Evolutionary conservation across 2,329 filamentous ascomycete genomes (phyloP), one percentile per base, ranked within the genome.

Genomic region (Pseudonectria buxi): DNA sequence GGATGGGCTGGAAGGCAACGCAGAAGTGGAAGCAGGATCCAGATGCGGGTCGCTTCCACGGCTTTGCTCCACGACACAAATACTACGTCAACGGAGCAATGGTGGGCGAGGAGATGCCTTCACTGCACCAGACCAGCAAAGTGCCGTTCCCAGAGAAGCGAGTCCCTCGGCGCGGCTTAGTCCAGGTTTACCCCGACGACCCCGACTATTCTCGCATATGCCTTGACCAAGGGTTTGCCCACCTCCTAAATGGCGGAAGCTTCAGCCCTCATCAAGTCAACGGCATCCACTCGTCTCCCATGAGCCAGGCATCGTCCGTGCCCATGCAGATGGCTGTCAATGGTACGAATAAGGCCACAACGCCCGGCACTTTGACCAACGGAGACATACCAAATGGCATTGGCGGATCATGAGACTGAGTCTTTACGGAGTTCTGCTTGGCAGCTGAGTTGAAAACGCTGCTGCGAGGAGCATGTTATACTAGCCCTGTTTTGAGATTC

Each of bases 1-100:
- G 65, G 14, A 47, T 53, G n/a, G 61, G 56, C 7, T 71, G 64
- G 54, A 58, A 54, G 29, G 51, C 60, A 6, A 58, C 63, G 4
- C 60, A 64, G 36, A 80, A 78, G 52, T 82, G 74, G 73, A 78
- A 70, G 52, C 61, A 65, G 35, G 77, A 82, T 45, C 73, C 75
- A 2, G 72, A 72, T 38, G 65, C 65, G 1, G 64, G 65, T 35
- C 67, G 66, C n/a, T 69, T 64, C 39, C 60, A 68, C 28, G 65
- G 65, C 4, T 78, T 76, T 50, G 71, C 72, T 4, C 78, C 78
- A 2, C 63, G 71, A 39, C 67, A 66, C 45, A 78, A 74, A 50
- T 72, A 76, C 49, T 82, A 72, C 45, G 45, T 77, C 45, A 72
- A 79, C 48, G 78, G 78, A 24, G 46, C 59, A 7, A 53, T 77